Conservation (phyloP, 2,329 filamentous ascomycete species). For the Chaetoscypha palmicola region DNA sequence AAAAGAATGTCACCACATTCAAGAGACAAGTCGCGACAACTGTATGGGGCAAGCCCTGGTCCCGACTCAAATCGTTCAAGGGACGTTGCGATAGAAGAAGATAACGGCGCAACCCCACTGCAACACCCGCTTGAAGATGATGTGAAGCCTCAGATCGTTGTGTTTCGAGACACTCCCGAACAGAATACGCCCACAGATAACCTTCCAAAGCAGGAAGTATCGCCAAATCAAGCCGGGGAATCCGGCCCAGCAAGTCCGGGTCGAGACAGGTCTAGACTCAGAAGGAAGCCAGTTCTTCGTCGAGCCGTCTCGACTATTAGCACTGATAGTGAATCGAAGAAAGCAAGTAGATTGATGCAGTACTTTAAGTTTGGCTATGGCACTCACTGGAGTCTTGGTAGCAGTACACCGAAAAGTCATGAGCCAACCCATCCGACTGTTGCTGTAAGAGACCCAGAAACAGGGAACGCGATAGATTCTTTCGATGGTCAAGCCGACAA, state of each 20-base stretch:
- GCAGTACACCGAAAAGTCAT: conserved; percentile 15
- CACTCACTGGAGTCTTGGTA: conserved; percentile 53
- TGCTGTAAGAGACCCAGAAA: background rate
- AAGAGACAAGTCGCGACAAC: conserved; percentile 12
- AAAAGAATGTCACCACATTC: conserved; percentile 8
- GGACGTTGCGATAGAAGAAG: background rate
- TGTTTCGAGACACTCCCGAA: background rate
- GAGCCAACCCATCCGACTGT: background rate
- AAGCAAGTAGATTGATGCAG: conserved; percentile 44
- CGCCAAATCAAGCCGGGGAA: background rate
- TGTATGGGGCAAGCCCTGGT: conserved; percentile 7
- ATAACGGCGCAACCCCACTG: conserved; percentile 2
- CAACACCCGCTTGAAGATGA: background rate
- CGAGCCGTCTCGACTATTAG: conserved; percentile 15
- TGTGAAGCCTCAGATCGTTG: background rate
- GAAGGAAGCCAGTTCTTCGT: conserved; percentile 10
- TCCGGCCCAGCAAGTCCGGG: conserved; percentile 13
- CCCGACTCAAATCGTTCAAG: background rate
- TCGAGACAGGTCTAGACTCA: conserved; percentile 1
- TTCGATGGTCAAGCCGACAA: background rate
- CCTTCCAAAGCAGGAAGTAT: background rate
- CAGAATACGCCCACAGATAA: background rate
- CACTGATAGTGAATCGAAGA: conserved; percentile 23
- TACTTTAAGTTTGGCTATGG: conserved; percentile 63
- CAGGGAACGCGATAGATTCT: background rate